phyloP scores from a whole-genome alignment of 2,329 filamentous ascomycete genomes.

The Trichoderma asperellum region DNA sequence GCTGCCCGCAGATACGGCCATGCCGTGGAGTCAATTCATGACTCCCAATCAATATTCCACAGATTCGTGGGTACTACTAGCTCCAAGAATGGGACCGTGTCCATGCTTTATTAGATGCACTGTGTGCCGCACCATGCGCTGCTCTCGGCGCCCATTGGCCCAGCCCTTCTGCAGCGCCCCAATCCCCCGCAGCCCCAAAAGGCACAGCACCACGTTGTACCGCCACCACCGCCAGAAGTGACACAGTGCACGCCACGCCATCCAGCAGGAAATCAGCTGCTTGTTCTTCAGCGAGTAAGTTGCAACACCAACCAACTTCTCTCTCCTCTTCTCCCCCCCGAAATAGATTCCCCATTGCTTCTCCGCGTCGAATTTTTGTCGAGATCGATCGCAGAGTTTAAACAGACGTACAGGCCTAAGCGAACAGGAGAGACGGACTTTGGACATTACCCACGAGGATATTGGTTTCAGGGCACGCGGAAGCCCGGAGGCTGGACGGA shows the following conservation, averaged over 20 bases:
- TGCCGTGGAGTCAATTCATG: neutral
- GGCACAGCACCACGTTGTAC: constrained; percentile 1
- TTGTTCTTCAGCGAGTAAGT: neutral
- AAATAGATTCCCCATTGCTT: neutral
- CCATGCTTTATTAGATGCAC: neutral
- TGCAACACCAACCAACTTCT: constrained; percentile 1
- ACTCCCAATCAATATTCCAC: neutral
- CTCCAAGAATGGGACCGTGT: neutral
- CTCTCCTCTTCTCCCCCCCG: neutral
- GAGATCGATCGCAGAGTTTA: neutral
- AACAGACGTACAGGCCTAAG: neutral
- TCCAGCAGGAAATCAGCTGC: neutral
- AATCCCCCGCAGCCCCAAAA: neutral
- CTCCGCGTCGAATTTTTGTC: neutral
- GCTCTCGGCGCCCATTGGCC: neutral
- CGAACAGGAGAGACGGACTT: neutral
- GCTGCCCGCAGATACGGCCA: neutral
- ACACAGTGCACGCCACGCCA: neutral
- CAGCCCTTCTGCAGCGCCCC: neutral
- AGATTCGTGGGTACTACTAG: neutral
- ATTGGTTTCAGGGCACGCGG: constrained; percentile 6
- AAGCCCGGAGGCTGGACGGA: neutral
- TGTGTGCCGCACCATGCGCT: constrained; percentile 4
- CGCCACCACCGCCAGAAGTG: neutral
- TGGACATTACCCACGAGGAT: neutral